Evolutionary conservation across 768 basidiomycete species (phyloP).

Genomic region (Suillus brevipes): DNA sequence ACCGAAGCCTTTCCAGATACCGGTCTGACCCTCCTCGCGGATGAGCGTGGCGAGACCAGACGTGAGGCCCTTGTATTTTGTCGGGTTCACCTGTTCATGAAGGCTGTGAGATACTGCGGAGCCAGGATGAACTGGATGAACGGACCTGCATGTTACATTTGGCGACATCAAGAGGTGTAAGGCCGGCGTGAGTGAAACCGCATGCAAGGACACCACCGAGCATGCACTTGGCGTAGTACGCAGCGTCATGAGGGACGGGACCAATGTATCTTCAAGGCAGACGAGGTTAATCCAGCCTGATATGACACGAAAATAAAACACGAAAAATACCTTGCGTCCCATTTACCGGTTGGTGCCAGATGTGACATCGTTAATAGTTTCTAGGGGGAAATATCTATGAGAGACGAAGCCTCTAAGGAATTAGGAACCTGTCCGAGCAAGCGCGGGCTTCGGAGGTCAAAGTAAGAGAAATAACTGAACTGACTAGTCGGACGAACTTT

Average conservation of each 20-base stretch:
- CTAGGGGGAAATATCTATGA: not conserved
- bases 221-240: conserved; percentile 85
- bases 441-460: not conserved
- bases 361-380: conserved; percentile 45
- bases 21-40: conserved; percentile 78
- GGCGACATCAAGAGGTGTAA: conserved; percentile 85
- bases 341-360: conserved; percentile 54
- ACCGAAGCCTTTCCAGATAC: conserved; percentile 93
- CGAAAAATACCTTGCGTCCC: conserved; percentile 66
- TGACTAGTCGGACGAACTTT: not conserved
- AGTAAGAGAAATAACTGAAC: not conserved
- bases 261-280: conserved; percentile 52
- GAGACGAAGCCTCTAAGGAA: not conserved
- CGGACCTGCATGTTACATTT: conserved; percentile 91
- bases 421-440: not conserved
- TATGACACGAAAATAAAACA: not conserved
- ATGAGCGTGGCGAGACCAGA: conserved; percentile 63
- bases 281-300: conserved; percentile 5
- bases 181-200: conserved; percentile 84
- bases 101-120: not conserved
- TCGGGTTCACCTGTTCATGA: conserved; percentile 62
- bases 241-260: conserved; percentile 71
- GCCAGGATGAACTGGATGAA: not conserved
- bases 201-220: conserved; percentile 87
- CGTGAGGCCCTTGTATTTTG: conserved; percentile 69